A percentile compares a stretch with the other conserved stretches of the same genome.
Conservation (phyloP, 148 eudicot species). For the Nepenthes mirabilis region DNA sequence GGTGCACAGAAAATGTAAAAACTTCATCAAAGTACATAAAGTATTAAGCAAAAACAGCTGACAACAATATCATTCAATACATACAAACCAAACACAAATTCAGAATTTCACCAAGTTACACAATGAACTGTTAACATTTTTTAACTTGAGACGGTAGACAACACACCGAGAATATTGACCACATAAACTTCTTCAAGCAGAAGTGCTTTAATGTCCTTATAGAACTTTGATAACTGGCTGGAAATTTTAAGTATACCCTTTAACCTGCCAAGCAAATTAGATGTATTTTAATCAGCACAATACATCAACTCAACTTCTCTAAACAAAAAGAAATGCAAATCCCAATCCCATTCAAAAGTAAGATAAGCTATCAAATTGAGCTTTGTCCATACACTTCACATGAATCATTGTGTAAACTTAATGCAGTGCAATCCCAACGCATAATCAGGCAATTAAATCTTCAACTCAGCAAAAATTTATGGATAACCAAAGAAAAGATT, state of each 20-base stretch:
- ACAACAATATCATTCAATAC: too few species aligned
- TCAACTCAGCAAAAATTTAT: too few species aligned
- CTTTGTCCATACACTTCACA: neutral
- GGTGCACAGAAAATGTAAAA: neutral
- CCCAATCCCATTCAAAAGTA: neutral
- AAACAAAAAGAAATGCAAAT: neutral
- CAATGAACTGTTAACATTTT: too few species aligned
- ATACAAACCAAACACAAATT: too few species aligned
- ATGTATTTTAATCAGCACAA: neutral
- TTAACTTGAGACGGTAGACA: neutral
- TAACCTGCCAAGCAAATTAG: constrained; percentile 24
- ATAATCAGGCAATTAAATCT: too few species aligned
- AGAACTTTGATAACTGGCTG: constrained; percentile 36
- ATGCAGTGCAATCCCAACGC: too few species aligned
- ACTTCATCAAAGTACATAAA: neutral
- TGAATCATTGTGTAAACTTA: neutral
- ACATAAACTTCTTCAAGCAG: constrained; percentile 52
- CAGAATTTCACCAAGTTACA: neutral
- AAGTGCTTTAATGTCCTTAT: constrained; percentile 45
- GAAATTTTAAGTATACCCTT: constrained; percentile 3
- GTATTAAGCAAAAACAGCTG: too few species aligned
- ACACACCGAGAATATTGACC: constrained; percentile 62
- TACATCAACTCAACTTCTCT: neutral
- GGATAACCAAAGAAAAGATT: too few species aligned
- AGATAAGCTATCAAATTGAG: neutral